Conservation (phyloP, 495 filamentous ascomycete genomes). For the Podospora anserina region DNA sequence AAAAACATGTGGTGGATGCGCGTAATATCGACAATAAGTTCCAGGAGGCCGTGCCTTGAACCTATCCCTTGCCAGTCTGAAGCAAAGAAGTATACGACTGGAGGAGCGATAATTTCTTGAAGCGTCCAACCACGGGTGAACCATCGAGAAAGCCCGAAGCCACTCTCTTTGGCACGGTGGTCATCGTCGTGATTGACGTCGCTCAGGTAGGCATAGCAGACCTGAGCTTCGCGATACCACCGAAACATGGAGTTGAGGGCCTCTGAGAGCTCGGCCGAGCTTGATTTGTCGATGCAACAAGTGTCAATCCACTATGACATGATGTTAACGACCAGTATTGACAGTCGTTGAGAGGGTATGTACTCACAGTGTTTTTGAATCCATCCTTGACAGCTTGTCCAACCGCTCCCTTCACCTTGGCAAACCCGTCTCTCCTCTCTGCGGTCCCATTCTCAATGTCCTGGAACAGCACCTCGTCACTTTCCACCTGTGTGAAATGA, state of each 20-base stretch:
- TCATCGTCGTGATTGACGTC: conserved; percentile 10
- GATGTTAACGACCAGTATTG: neutral
- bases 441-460: conserved; percentile 26
- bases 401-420: conserved; percentile 30
- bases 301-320: conserved; percentile 25
- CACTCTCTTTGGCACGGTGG: neutral
- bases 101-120: conserved; percentile 34
- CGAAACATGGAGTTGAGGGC: conserved; percentile 23
- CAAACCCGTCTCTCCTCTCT: conserved; percentile 19
- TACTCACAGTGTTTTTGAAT: neutral
- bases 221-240: conserved; percentile 24
- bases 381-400: conserved; percentile 22
- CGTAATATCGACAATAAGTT: conserved; percentile 18
- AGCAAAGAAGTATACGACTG: conserved; percentile 34
- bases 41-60: conserved; percentile 6
- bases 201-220: conserved; percentile 23
- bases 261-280: conserved; percentile 19
- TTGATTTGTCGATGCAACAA: conserved; percentile 19
- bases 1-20: conserved; percentile 24
- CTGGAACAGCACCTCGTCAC: conserved; percentile 35
- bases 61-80: conserved; percentile 27
- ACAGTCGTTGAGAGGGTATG: neutral
- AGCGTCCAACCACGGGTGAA: conserved; percentile 32
- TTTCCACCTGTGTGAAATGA: conserved; percentile 40
- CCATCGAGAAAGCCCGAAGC: conserved; percentile 17